Evolutionary conservation across 345 rosid genomes (phyloP).

Genomic region (Xanthoceras sorbifolium): DNA sequence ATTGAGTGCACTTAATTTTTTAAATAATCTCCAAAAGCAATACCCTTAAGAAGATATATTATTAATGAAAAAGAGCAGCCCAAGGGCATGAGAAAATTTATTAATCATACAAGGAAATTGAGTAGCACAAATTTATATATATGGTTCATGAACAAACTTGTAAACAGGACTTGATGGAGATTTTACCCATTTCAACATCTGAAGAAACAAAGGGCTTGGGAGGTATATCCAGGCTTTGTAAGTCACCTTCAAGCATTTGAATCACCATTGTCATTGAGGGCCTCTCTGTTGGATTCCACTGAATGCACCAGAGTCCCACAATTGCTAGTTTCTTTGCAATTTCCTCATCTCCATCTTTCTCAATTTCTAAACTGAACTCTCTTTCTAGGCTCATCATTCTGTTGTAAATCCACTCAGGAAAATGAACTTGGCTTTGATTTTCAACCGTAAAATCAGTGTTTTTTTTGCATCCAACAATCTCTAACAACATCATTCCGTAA

Average conservation of each 20-base stretch:
- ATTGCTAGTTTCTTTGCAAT: constrained; percentile 1
- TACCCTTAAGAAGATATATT: too few relatives aligned
- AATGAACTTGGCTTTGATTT: background rate
- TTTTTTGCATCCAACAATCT: background rate
- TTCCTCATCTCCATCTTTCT: constrained; percentile 1
- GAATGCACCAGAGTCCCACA: constrained; percentile 4
- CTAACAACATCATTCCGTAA: background rate
- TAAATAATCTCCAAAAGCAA: too few relatives aligned
- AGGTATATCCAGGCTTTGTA: background rate
- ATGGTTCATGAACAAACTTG: too few relatives aligned
- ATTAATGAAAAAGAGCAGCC: too few relatives aligned
- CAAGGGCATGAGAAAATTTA: too few relatives aligned
- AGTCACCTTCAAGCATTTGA: background rate
- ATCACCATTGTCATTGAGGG: background rate
- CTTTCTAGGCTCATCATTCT: background rate
- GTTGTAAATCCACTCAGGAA: background rate
- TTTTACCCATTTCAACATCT: background rate
- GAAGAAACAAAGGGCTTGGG: constrained; percentile 1
- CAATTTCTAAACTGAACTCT: background rate
- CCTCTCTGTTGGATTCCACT: constrained; percentile 2
- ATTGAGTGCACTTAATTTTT: too few relatives aligned
- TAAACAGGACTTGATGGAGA: too few relatives aligned
- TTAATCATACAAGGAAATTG: too few relatives aligned
- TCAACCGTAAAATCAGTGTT: background rate
- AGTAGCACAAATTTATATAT: too few relatives aligned